These are phyloP conservation scores for Fusarium pseudocircinatum DNA, from an alignment of 2,329 filamentous ascomycete genomes.

Conservation along the genomic window DNA sequence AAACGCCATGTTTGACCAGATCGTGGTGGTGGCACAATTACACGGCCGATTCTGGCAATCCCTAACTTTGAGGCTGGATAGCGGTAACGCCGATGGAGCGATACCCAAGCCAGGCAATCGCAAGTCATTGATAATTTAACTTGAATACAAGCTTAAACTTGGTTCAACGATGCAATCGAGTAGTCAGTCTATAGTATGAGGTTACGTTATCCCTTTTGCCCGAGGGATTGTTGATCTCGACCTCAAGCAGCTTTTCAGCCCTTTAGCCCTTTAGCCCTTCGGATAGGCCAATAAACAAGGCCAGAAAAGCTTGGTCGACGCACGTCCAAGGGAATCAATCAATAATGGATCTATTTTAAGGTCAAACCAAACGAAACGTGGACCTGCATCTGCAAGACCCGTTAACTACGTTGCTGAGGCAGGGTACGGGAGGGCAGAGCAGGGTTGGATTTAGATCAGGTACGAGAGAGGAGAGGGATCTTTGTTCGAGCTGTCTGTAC, in stretches of 20 bases:
- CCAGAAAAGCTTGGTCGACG: not conserved
- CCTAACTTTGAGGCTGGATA: not conserved
- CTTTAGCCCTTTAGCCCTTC: not conserved
- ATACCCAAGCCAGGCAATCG: not conserved
- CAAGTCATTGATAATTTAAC: not conserved
- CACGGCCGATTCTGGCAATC: not conserved
- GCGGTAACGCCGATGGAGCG: not conserved
- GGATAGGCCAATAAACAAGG: not conserved
- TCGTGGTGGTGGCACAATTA: constrained; percentile 14
- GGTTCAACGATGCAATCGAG: not conserved
- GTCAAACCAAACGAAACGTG: not conserved
- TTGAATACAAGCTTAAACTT: not conserved
- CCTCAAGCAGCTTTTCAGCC: not conserved
- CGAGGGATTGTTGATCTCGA: not conserved
- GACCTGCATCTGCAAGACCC: not conserved
- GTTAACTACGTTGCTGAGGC: not conserved
- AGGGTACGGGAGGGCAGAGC: not conserved
- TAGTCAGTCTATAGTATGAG: not conserved
- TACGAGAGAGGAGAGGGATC: constrained; percentile 11
- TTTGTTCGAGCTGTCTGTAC: not conserved
- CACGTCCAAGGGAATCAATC: constrained; percentile 12
- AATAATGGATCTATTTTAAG: constrained; percentile 33
- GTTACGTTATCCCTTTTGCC: not conserved
- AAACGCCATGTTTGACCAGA: constrained; percentile 29
- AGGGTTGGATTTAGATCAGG: constrained; percentile 23